A percentile compares a stretch with the other conserved stretches of the same genome.
These are phyloP conservation scores for Epichloe uncinata DNA, from an alignment of 2,329 filamentous ascomycete species.

Conservation along the genomic window DNA sequence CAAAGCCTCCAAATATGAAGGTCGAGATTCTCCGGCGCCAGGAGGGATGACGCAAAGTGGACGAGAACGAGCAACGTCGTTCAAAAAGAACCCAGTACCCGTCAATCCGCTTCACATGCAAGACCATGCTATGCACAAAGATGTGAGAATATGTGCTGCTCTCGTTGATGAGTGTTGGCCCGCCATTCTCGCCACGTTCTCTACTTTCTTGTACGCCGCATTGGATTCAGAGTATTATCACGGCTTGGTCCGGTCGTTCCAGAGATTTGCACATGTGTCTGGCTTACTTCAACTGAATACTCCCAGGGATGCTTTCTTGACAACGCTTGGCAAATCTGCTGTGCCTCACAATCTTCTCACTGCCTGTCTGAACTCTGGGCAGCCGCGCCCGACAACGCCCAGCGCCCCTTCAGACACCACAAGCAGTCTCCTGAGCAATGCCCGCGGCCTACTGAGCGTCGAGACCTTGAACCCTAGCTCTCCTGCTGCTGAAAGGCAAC, in stretches of 20 bases:
- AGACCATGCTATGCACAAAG: slow-evolving; percentile 55
- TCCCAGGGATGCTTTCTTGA: slow-evolving; percentile 86
- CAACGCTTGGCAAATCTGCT: slow-evolving; percentile 83
- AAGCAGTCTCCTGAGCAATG: slow-evolving; percentile 53
- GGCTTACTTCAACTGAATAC: slow-evolving; percentile 74
- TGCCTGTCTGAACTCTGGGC: slow-evolving; percentile 40
- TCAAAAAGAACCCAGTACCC: slow-evolving; percentile 63
- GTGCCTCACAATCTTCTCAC: slow-evolving; percentile 69
- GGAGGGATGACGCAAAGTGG: slow-evolving; percentile 17
- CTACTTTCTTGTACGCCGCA: slow-evolving; percentile 84
- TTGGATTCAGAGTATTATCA: slow-evolving; percentile 93
- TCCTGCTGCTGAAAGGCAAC: slow-evolving; percentile 41
- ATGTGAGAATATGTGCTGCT: slow-evolving; percentile 63
- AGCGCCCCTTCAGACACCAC: slow-evolving; percentile 34
- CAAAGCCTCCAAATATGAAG: slow-evolving; percentile 30
- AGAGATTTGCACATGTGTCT: slow-evolving; percentile 89
- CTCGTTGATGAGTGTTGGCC: slow-evolving; percentile 94
- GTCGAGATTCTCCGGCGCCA: slow-evolving; percentile 28
- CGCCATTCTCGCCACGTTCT: slow-evolving; percentile 85
- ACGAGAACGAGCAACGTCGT: slow-evolving; percentile 50
- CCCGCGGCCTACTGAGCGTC: slow-evolving; percentile 59
- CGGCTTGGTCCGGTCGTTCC: slow-evolving; percentile 78
- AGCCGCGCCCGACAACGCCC: slow-evolving; percentile 28
- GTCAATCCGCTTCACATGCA: slow-evolving; percentile 70
- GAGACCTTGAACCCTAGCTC: slow-evolving; percentile 52